Evolutionary conservation across 1,284 basidiomycete species (phyloP).

Genomic region (Caloboletus firmus): DNA sequence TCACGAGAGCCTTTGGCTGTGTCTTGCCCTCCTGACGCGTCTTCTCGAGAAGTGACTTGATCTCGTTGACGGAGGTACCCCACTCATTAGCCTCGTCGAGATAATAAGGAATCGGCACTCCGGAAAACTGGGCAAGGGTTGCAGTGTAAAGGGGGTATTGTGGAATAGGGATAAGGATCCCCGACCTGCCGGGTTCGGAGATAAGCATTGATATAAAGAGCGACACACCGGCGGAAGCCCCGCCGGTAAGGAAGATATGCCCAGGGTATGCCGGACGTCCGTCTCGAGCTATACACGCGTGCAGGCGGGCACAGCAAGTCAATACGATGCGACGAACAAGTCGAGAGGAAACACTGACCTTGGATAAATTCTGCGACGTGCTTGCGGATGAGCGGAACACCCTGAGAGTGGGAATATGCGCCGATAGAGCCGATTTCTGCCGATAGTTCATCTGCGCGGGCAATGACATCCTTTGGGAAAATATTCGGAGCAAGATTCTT

Average conservation of each 20-base stretch:
- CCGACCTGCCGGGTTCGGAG: constrained; percentile 57
- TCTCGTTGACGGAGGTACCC: constrained; percentile 77
- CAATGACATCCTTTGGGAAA: constrained; percentile 87
- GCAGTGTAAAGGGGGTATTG: constrained; percentile 99
- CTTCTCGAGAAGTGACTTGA: constrained; percentile 68
- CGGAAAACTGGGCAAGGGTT: constrained; percentile 82
- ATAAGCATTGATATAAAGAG: constrained; percentile 86
- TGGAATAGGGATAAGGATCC: constrained; percentile 94
- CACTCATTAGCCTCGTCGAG: constrained; percentile 83
- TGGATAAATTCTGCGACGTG: constrained; percentile 88
- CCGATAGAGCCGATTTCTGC: constrained; percentile 93
- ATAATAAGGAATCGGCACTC: constrained; percentile 85
- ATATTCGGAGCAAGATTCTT: constrained; percentile 73
- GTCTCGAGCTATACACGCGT: constrained; percentile 70
- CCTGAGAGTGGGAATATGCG: constrained; percentile 96
- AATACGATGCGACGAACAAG: background rate
- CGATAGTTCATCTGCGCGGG: constrained; percentile 77
- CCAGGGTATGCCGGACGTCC: constrained; percentile 83
- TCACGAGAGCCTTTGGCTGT: constrained; percentile 78
- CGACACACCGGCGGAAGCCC: constrained; percentile 91
- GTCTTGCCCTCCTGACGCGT: constrained; percentile 63
- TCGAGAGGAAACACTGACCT: constrained; percentile 11
- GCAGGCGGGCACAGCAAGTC: constrained; percentile 5
- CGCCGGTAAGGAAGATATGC: constrained; percentile 91
- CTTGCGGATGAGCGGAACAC: constrained; percentile 85